These are phyloP conservation scores for Francoa sonchifolia DNA, from an alignment of 441 rosid species.

Conservation along the genomic window DNA sequence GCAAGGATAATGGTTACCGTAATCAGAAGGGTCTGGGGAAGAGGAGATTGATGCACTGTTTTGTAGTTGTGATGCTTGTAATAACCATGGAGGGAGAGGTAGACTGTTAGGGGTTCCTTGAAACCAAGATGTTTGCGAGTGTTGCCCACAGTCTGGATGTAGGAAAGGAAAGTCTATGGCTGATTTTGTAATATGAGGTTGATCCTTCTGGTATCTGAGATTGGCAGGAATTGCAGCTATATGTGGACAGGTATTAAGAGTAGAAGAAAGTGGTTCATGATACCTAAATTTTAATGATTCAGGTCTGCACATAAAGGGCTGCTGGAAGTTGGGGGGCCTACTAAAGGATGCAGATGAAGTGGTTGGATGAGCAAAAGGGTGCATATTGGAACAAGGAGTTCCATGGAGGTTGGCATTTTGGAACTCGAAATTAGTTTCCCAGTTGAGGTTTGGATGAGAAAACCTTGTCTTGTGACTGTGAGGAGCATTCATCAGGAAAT, in stretches of 20 bases:
- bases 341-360: conserved; percentile 16
- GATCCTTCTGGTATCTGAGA: conserved; percentile 14
- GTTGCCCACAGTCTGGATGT: conserved; percentile 18
- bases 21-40: conserved; percentile 11
- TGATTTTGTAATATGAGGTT: conserved; percentile 18
- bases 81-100: conserved; percentile 29
- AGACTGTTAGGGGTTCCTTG: conserved; percentile 15
- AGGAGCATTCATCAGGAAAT: conserved; percentile 9
- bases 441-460: conserved; percentile 20
- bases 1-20: conserved; percentile 6
- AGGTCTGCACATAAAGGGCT: conserved; percentile 15
- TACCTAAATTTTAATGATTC: conserved; percentile 17
- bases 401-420: conserved; percentile 15
- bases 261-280: conserved; percentile 8
- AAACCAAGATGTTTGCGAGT: conserved; percentile 14
- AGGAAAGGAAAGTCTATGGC: conserved; percentile 28
- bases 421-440: conserved; percentile 14
- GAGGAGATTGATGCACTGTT: conserved; percentile 8
- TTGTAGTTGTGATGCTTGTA: conserved; percentile 14
- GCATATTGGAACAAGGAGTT: conserved; percentile 12
- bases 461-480: conserved; percentile 8
- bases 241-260: conserved; percentile 12
- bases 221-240: conserved; percentile 14
- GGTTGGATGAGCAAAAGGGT: conserved; percentile 15
- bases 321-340: conserved; percentile 15